Base-by-base conservation (phyloP, 2,329 filamentous ascomycete genomes). In the Penicillium griseofulvum region DNA sequence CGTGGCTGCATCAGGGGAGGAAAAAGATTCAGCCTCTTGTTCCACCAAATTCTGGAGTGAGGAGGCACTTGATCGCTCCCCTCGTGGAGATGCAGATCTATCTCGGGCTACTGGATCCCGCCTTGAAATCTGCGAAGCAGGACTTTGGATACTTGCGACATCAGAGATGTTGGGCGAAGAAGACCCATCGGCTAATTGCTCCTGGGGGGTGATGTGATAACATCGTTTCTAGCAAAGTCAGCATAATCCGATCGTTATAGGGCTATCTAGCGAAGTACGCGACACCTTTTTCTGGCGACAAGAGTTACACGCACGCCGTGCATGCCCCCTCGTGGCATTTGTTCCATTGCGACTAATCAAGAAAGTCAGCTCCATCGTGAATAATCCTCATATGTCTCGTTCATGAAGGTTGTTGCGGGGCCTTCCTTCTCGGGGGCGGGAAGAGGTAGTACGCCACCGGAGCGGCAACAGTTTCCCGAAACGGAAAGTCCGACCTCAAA, bases 241-340 rank as follows among this genome's bases (percentile, higher is more conserved):
- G 46, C 7, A 5, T 24, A 9, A 0, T 31, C 26, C 33, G 5
- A 6, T 19, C 24, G 4, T 8, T 9, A 14, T 12, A 37, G 28
- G 28, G 28, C 28, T 29, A 26, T 44, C 17, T 19, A 3, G 11
- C 16, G 14, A 5, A 48, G 34, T 16, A 28, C n/a, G n/a, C 19
- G 10, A 42, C 14, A 50, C 52, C 46, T 54, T 54, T 54, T 44
- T 54, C 11, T 44, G 52, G 24, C 52, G 52, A 43, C 52, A 54
- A 16, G 31, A 31, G 17, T 39, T 33, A 29, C 52, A 54, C 2
- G 52, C 52, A 14, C 46, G 45, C 8, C 26, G 38, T 7, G 17
- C 16, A n/a, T 54, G 52, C 2, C 39, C 33, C 29, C 52, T 50
- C 26, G 44, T 44, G 24, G 29, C 26, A 50, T 49, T 49, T 14